Conservation (phyloP, 345 rosid species). For the Excoecaria cochinchinensis region DNA sequence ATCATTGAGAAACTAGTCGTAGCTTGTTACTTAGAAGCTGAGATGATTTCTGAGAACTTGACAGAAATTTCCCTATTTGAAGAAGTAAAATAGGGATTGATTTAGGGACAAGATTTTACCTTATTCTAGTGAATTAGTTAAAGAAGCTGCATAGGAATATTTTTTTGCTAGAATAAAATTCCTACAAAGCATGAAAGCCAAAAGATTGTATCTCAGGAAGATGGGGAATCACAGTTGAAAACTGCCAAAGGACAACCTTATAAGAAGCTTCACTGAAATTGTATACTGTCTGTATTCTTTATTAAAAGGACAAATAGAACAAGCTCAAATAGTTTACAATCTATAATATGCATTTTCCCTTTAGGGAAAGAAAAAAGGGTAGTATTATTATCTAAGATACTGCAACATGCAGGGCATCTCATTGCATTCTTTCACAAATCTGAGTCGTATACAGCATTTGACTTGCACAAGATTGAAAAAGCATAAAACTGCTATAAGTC, state of each 20-base stretch:
- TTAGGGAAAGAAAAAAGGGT: no score
- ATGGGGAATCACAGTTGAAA: background rate
- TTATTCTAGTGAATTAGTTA: background rate
- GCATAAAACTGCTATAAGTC: background rate
- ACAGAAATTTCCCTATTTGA: no score
- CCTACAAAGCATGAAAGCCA: background rate
- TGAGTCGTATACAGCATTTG: no score
- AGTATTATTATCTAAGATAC: no score
- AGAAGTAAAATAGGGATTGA: background rate
- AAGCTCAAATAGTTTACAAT: no score
- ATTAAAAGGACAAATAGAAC: background rate
- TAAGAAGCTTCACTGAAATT: conserved; percentile 20
- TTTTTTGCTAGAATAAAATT: background rate
- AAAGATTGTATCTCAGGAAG: background rate
- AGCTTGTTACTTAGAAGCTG: background rate
- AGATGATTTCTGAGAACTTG: background rate
- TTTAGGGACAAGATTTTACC: background rate
- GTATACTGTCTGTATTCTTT: conserved; percentile 5
- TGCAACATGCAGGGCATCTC: no score
- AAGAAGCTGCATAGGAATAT: background rate
- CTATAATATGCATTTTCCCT: no score
- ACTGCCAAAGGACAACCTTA: background rate
- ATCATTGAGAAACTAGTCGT: background rate
- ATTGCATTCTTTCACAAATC: no score
- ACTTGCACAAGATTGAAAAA: background rate